Percentiles rank a stretch among this genome's conserved stretches.
These are phyloP conservation scores for Suillus americanus DNA, from an alignment of 768 basidiomycete species.

Conservation along the genomic window DNA sequence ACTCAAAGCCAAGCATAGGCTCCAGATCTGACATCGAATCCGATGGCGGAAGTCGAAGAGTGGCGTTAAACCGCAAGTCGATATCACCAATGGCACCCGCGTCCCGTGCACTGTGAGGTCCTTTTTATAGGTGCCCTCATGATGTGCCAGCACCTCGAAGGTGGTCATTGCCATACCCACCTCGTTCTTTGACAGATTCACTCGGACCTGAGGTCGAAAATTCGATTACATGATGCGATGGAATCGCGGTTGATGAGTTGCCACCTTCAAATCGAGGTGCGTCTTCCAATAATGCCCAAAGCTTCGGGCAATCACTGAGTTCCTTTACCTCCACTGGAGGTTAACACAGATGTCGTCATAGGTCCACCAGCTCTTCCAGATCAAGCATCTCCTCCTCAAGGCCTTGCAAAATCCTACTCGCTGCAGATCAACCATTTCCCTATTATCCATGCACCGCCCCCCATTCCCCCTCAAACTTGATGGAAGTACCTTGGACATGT, in stretches of 20 bases:
- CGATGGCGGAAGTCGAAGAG: conserved; percentile 55
- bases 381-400: conserved; percentile 36
- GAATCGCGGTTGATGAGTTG: conserved; percentile 66
- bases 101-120: conserved; percentile 39
- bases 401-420: conserved; percentile 39
- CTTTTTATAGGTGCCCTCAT: too few relatives aligned
- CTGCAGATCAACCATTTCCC: conserved; percentile 74
- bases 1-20: conserved; percentile 28
- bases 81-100: conserved; percentile 71
- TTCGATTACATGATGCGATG: conserved; percentile 83
- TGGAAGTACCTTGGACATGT: too few relatives aligned
- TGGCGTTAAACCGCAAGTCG: conserved; percentile 65
- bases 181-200: conserved; percentile 60
- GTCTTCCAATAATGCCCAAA: conserved; percentile 26
- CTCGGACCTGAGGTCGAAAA: conserved; percentile 71
- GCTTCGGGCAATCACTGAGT: conserved; percentile 65
- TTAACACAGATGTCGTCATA: conserved; percentile 17
- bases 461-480: conserved; percentile 74
- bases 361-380: conserved; percentile 30
- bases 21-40: conserved; percentile 56
- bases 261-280: not conserved
- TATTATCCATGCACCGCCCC: conserved; percentile 77
- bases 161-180: conserved; percentile 64
- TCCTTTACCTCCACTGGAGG: conserved; percentile 21
- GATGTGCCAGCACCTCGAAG: too few relatives aligned